Evolutionary conservation across 2,329 filamentous ascomycete genomes (phyloP).

Genomic region (Fusarium sulawesiense): DNA sequence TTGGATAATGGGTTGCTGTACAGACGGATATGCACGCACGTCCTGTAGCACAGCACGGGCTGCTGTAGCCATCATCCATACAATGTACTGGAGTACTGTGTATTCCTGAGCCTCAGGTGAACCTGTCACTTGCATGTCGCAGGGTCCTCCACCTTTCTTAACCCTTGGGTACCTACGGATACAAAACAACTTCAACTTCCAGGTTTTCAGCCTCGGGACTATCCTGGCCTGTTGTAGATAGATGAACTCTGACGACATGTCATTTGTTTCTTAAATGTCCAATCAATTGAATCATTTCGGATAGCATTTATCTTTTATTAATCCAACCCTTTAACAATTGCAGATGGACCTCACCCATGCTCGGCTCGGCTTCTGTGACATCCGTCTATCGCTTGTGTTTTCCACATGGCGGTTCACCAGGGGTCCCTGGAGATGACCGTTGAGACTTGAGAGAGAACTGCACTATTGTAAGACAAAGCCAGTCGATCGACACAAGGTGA

Average conservation of each 20-base stretch:
- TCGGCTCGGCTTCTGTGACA: slow-evolving; percentile 30
- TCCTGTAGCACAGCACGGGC: not conserved
- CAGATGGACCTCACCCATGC: slow-evolving; percentile 18
- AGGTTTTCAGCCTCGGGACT: not conserved
- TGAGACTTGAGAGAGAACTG: not conserved
- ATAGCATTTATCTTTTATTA: slow-evolving; percentile 3
- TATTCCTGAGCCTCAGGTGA: slow-evolving; percentile 44
- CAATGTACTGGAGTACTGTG: not conserved
- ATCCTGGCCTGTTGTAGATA: not conserved
- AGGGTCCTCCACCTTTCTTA: not conserved
- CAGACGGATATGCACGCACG: not conserved
- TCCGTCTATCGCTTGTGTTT: slow-evolving; percentile 33
- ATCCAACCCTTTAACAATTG: slow-evolving; percentile 14
- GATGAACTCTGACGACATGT: not conserved
- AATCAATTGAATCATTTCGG: not conserved
- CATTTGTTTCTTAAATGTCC: not conserved
- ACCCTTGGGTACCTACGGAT: not conserved
- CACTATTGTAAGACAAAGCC: not conserved
- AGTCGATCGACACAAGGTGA: not conserved
- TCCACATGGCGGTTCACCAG: slow-evolving; percentile 43
- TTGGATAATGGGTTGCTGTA: slow-evolving; percentile 19
- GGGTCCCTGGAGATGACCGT: slow-evolving; percentile 3
- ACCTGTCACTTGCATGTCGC: slow-evolving; percentile 37
- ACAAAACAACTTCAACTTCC: not conserved
- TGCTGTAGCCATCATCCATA: not conserved